These are phyloP conservation scores for Heterobasidion annosum DNA, from an alignment of 1,284 basidiomycete species.

Conservation along the genomic window DNA sequence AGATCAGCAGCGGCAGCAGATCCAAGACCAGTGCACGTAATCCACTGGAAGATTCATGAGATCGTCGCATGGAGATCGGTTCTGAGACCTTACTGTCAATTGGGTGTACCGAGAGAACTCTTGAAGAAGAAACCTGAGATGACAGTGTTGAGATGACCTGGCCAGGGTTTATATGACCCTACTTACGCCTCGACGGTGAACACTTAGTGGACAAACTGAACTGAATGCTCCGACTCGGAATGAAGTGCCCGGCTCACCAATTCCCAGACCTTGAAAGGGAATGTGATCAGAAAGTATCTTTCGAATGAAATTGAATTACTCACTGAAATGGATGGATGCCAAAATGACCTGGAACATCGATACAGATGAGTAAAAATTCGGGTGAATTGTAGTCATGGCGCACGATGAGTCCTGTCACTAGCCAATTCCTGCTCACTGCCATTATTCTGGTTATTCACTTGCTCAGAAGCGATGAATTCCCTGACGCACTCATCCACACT, in stretches of 20 bases:
- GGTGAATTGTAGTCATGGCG: neutral
- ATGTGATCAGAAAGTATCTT: constrained; percentile 2
- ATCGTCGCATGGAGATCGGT: neutral
- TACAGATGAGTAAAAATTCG: neutral
- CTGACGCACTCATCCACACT: constrained; percentile 18
- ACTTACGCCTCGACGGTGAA: constrained; percentile 20
- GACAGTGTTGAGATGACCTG: neutral
- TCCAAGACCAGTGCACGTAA: constrained; percentile 20
- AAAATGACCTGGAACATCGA: neutral
- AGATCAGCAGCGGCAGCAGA: constrained; percentile 21
- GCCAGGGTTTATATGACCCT: neutral
- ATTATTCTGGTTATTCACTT: neutral
- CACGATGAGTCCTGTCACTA: constrained; percentile 19
- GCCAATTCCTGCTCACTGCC: constrained; percentile 13
- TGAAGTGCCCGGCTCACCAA: constrained; percentile 9
- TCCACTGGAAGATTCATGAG: constrained; percentile 14
- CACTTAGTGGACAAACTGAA: constrained; percentile 4
- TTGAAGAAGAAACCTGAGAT: constrained; percentile 15
- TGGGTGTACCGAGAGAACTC: constrained; percentile 16
- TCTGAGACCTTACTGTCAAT: constrained; percentile 12
- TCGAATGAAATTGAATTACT: neutral
- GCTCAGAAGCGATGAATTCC: constrained; percentile 3
- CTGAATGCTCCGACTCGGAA: too few relatives aligned
- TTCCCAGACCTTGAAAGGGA: constrained; percentile 8
- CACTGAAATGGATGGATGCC: constrained; percentile 1